phyloP scores from a whole-genome alignment of 768 basidiomycete genomes.

The Leccinum arenicola region DNA sequence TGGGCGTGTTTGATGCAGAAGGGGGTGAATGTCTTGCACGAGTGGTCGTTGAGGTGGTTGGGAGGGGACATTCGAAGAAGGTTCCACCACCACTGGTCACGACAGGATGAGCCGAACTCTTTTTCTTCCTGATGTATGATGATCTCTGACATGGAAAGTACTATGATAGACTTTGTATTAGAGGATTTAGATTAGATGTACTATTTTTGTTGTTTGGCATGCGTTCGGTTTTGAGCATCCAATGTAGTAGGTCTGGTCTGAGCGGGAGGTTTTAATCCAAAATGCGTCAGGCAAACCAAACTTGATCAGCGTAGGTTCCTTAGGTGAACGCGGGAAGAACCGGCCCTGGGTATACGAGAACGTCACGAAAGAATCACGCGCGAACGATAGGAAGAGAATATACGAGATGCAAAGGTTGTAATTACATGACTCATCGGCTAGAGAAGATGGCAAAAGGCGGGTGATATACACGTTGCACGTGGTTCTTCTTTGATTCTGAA shows the following conservation, averaged over 20 bases:
- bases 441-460: slow-evolving; percentile 12
- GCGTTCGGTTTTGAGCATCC: background rate
- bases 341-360: background rate
- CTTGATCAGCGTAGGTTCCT: background rate
- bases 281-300: background rate
- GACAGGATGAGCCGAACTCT: slow-evolving; percentile 29
- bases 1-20: slow-evolving; percentile 53
- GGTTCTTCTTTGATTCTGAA: slow-evolving; percentile 9
- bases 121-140: background rate
- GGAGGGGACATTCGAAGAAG: slow-evolving; percentile 25
- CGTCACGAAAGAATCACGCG: background rate
- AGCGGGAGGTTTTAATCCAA: background rate
- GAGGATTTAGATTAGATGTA: background rate
- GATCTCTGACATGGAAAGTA: slow-evolving; percentile 2
- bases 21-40: slow-evolving; percentile 52
- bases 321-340: background rate
- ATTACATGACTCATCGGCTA: slow-evolving; percentile 25
- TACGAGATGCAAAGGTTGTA: slow-evolving; percentile 17
- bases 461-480: slow-evolving; percentile 21
- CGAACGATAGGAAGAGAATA: slow-evolving; percentile 13
- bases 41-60: slow-evolving; percentile 56
- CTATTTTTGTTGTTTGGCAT: background rate
- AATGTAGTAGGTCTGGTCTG: background rate
- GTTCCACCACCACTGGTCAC: slow-evolving; percentile 14
- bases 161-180: background rate